phyloP scores from a whole-genome alignment of 257 asterid species.

The Nicotiana benthamiana region DNA sequence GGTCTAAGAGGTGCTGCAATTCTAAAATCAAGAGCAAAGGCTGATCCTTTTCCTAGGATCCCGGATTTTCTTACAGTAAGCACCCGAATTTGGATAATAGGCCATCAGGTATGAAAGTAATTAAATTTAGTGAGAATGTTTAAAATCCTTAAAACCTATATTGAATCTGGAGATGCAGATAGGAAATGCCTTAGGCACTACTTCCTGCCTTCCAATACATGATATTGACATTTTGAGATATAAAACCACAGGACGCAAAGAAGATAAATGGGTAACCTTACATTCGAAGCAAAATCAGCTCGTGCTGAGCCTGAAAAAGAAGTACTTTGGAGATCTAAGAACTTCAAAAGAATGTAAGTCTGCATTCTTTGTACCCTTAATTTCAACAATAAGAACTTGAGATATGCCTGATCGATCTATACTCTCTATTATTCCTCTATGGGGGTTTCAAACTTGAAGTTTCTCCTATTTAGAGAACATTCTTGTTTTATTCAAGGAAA shows the following conservation, averaged over 20 bases:
- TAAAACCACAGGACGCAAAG: slow-evolving; percentile 35
- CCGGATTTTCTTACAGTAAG: slow-evolving; percentile 33
- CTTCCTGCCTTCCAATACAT: background rate
- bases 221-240: background rate
- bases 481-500: background rate
- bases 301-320: slow-evolving; percentile 38
- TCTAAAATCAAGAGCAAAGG: slow-evolving; percentile 46
- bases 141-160: background rate
- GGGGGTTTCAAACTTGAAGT: background rate
- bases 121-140: too few relatives aligned
- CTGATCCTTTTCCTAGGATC: slow-evolving; percentile 24
- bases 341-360: slow-evolving; percentile 45
- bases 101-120: slow-evolving; percentile 43
- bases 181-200: background rate
- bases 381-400: background rate
- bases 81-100: slow-evolving; percentile 37
- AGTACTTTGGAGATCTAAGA: slow-evolving; percentile 40
- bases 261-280: slow-evolving; percentile 33
- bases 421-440: background rate
- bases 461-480: background rate
- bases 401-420: background rate
- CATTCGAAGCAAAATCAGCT: slow-evolving; percentile 36
- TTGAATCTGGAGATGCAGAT: background rate
- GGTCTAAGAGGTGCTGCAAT: slow-evolving; percentile 55
- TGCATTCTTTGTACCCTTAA: background rate